Conservation (phyloP, 495 filamentous ascomycete genomes). For the Oleoguttula mirabilis region DNA sequence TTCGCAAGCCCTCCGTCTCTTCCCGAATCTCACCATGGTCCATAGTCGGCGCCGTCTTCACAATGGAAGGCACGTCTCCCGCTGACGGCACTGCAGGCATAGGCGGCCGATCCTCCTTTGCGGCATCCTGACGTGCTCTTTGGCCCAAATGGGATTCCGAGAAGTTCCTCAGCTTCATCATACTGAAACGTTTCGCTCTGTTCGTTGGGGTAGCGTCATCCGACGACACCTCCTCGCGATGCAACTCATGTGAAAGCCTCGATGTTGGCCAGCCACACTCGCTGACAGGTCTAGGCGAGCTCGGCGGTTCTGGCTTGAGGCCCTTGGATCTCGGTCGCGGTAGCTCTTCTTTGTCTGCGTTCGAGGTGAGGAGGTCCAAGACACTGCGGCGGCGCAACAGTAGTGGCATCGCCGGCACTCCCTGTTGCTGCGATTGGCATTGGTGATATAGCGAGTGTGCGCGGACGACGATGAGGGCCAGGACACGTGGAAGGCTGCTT, state of each 20-base stretch:
- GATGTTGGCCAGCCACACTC: conserved; percentile 6
- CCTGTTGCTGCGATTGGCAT: too few species aligned
- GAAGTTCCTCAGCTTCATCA: conserved; percentile 83
- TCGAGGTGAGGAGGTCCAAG: conserved; percentile 10
- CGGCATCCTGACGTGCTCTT: conserved; percentile 61
- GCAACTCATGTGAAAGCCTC: conserved; percentile 13
- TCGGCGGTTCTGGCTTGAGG: background rate
- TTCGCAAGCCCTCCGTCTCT: conserved; percentile 35
- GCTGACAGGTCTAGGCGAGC: conserved; percentile 3
- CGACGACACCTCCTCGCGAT: conserved; percentile 1
- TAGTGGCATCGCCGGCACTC: conserved; percentile 17
- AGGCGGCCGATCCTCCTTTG: conserved; percentile 42
- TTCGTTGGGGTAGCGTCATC: conserved; percentile 9
- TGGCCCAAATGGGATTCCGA: conserved; percentile 82
- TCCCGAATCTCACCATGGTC: conserved; percentile 34
- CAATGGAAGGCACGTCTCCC: conserved; percentile 55
- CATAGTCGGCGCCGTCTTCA: conserved; percentile 80
- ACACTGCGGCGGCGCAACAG: conserved; percentile 12
- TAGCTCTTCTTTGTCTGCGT: conserved; percentile 3
- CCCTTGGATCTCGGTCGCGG: background rate
- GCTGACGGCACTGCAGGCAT: conserved; percentile 40
- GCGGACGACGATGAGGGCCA: too few species aligned
- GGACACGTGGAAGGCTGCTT: too few species aligned
- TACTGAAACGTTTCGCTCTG: conserved; percentile 62
- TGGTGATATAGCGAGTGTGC: too few species aligned